Conservation (phyloP, 495 filamentous ascomycete genomes). For the Penicillium chermesinum region DNA sequence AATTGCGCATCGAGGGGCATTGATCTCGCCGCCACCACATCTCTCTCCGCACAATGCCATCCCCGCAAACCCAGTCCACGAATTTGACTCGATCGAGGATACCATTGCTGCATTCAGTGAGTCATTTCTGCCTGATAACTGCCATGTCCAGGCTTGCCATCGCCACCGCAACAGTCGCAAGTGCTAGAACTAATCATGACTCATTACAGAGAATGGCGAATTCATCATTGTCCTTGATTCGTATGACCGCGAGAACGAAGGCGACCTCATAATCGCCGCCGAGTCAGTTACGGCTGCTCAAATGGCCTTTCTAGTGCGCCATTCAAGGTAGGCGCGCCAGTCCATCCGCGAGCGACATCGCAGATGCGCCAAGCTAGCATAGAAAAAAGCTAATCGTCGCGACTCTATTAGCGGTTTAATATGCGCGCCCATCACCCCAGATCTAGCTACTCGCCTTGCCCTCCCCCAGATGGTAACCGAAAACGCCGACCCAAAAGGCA, state of each 20-base stretch:
- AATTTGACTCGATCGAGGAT: conserved; percentile 83
- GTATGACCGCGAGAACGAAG: conserved; percentile 90
- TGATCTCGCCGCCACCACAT: conserved; percentile 3
- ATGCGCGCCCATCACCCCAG: conserved; percentile 74
- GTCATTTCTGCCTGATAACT: conserved; percentile 18
- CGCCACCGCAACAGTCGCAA: no score
- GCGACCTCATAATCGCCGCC: conserved; percentile 93
- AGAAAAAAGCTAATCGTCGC: neutral
- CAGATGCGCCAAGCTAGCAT: neutral
- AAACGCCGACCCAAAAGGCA: conserved; percentile 80
- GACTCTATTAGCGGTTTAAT: conserved; percentile 63
- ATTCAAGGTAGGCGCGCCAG: conserved; percentile 55
- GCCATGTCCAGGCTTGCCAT: neutral
- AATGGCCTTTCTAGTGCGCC: conserved; percentile 91
- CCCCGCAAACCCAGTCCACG: conserved; percentile 28
- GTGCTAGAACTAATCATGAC: conserved; percentile 14
- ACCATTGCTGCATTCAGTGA: conserved; percentile 78
- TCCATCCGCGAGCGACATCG: conserved; percentile 1
- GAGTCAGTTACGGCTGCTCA: conserved; percentile 78
- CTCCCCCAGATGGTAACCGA: conserved; percentile 86
- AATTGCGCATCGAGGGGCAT: conserved; percentile 23
- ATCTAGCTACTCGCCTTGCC: conserved; percentile 58
- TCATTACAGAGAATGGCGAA: conserved; percentile 66
- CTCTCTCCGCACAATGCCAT: conserved; percentile 29
- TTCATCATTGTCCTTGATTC: conserved; percentile 96